Base-by-base conservation (phyloP, 768 basidiomycete species). In the Trametes elegans region DNA sequence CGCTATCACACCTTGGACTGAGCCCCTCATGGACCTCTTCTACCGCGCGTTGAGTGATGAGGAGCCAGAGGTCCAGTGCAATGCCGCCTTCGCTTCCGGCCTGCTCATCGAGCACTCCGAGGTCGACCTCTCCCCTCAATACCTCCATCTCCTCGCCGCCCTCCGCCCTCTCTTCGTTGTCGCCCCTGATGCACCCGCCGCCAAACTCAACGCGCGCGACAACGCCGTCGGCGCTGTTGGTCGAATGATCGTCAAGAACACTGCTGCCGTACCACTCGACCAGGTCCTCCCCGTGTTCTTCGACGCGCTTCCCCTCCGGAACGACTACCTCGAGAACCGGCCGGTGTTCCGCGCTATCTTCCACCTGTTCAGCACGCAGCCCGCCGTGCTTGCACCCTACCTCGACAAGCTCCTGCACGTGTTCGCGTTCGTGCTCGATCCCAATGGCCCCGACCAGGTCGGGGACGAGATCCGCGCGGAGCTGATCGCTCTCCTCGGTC, bases 171-270 rank as follows among this genome's bases (percentile, higher is more conserved):
- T 96, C 50, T 98, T 99, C 71, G 70, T 77, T 39, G 77, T 88
- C 31, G 63, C 82, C 7, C 71, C 82, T 0, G 82, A 86, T 54
- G 76, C 90, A 6, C 75, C 85, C n/a, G 66, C 81, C 6, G 73
- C 89, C 7, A 77, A 76, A 39, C 71, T 92, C 58, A 95, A 94
- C 68, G 94, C 94, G 18, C 87, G 87, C 59, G 97, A 99, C 73
- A 99, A 99, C 70, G 97, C 97, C n/a, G 82, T 88, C 7, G 97
- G 97, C 39, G 91, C 94, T 23, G 90, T 98, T 48, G 84, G 85
- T 5, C 87, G 97, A 14, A 79, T 98, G 68, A 88, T 98, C 66
- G 68, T 84, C 64, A 88, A 88, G 67, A 94, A 93, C 71, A 73
- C 79, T 4, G 68, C 74, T 11, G 92, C 87, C 13, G 72, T 98